Percentiles rank a stretch among this genome's conserved stretches.
Evolutionary conservation across 2,329 filamentous ascomycete genomes (phyloP).

Genomic region (Corniculantispora saksenae): DNA sequence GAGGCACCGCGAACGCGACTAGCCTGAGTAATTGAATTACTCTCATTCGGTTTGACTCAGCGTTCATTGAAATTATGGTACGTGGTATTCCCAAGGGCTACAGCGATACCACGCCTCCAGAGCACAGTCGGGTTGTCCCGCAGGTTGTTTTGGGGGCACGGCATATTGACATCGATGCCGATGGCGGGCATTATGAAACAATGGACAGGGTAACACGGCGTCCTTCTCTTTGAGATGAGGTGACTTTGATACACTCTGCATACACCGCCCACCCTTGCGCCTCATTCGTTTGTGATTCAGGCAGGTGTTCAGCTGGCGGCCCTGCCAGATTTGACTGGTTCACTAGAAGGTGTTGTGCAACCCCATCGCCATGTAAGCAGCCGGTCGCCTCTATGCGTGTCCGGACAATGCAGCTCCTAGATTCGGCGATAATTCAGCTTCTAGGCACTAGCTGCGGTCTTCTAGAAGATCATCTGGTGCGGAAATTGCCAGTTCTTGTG

Average conservation of each 20-base stretch:
- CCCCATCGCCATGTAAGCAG: not conserved
- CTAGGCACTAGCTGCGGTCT: not conserved
- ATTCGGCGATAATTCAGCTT: not conserved
- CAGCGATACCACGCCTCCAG: too few relatives aligned
- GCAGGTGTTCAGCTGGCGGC: not conserved
- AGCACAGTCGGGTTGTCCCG: not conserved
- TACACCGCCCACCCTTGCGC: not conserved
- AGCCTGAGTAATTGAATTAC: too few relatives aligned
- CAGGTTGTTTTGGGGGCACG: not conserved
- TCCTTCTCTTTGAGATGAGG: not conserved
- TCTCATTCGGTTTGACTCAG: too few relatives aligned
- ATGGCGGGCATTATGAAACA: not conserved
- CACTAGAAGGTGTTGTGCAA: not conserved
- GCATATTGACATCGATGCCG: not conserved
- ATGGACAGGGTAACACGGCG: not conserved
- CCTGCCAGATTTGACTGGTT: not conserved
- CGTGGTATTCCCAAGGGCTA: too few relatives aligned
- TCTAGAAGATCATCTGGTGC: not conserved
- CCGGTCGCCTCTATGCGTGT: not conserved
- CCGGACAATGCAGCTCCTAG: not conserved
- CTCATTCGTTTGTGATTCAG: not conserved
- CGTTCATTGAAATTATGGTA: too few relatives aligned
- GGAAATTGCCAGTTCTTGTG: not conserved
- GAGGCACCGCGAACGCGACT: too few relatives aligned
- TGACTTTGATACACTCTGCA: not conserved